A percentile compares a stretch with the other conserved stretches of the same genome.
phyloP scores from a whole-genome alignment of 2,329 filamentous ascomycete species.

The Fusarium camptoceras region DNA sequence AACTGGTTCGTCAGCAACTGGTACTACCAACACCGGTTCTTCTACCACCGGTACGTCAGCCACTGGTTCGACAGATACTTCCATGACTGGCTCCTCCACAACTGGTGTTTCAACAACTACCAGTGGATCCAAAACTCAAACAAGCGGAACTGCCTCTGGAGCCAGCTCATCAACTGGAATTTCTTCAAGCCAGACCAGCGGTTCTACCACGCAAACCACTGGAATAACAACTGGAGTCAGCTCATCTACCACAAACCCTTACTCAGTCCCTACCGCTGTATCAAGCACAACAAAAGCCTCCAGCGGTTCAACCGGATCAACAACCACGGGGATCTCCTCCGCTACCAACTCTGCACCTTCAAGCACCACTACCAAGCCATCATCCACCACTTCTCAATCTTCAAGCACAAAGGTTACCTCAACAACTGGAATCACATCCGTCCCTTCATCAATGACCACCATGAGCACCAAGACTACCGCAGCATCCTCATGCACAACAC shows the following conservation, averaged over 20 bases:
- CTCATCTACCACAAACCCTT: neutral
- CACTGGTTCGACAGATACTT: neutral
- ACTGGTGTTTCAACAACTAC: neutral
- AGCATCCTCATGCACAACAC: neutral
- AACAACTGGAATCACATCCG: neutral
- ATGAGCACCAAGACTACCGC: constrained; percentile 2
- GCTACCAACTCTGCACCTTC: neutral
- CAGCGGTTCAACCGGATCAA: neutral
- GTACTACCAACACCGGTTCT: neutral
- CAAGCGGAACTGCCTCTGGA: neutral
- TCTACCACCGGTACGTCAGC: neutral
- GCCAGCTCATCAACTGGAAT: neutral
- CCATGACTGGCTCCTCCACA: neutral
- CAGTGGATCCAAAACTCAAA: neutral
- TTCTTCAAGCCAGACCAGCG: neutral
- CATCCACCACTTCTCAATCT: neutral
- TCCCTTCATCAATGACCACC: neutral
- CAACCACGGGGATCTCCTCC: neutral
- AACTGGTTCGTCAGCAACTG: neutral
- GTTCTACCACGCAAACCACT: neutral
- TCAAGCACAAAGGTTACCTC: neutral
- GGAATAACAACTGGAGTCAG: neutral
- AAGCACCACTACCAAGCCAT: neutral
- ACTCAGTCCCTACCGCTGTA: neutral
- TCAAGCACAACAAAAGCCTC: neutral